Conservation (phyloP, 2,329 filamentous ascomycete species). For the Neonectria magnoliae region DNA sequence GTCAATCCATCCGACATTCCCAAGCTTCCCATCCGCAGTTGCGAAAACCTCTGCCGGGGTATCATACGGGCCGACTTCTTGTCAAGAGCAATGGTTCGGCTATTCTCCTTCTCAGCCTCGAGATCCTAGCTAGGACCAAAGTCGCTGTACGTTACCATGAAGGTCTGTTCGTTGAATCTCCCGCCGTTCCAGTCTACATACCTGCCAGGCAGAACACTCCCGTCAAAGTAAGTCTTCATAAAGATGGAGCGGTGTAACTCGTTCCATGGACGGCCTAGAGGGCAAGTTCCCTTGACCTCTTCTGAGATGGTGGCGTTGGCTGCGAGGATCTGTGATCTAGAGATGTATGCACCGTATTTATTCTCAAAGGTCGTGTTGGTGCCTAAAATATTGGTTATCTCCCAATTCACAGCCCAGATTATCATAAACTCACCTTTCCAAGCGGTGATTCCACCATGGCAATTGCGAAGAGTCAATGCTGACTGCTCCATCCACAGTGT, state of each 20-base stretch:
- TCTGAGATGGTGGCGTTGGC: conserved; percentile 60
- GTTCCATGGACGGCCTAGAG: conserved; percentile 73
- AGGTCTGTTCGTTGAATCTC: conserved; percentile 18
- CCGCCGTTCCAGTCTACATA: conserved; percentile 23
- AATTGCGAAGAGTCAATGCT: conserved; percentile 64
- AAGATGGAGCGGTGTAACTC: conserved; percentile 66
- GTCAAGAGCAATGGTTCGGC: conserved; percentile 9
- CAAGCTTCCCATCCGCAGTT: background rate
- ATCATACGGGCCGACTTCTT: conserved; percentile 11
- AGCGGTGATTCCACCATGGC: conserved; percentile 73
- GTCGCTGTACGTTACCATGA: conserved; percentile 18
- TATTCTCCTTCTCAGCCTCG: conserved; percentile 11
- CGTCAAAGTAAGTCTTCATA: conserved; percentile 63
- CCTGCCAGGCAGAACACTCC: conserved; percentile 52
- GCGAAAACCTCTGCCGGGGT: conserved; percentile 11
- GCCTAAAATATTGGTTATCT: conserved; percentile 23
- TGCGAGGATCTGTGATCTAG: conserved; percentile 62
- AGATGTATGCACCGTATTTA: conserved; percentile 74
- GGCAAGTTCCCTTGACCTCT: conserved; percentile 56
- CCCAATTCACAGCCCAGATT: rapidly evolving
- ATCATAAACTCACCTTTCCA: conserved; percentile 60
- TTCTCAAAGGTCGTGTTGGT: conserved; percentile 72
- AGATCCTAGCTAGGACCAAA: conserved; percentile 18
- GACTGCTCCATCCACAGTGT: conserved; percentile 69
- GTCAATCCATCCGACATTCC: conserved; percentile 15